Base-by-base conservation (phyloP, 768 basidiomycete species). In the Megacollybia marginata region DNA sequence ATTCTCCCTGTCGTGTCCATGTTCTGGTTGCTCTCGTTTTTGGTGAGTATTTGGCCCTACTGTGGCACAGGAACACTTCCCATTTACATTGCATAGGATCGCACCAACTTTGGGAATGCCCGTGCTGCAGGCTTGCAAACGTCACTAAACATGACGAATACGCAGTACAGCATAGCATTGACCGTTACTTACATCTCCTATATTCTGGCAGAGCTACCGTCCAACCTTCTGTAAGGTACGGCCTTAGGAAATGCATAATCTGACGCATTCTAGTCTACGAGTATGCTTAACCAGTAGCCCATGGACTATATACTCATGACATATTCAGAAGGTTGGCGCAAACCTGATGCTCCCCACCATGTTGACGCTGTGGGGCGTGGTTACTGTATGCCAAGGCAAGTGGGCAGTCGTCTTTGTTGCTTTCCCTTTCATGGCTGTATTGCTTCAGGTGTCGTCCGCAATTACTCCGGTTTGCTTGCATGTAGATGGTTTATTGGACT, bases 321-420 rank as follows among this genome's bases (percentile, higher is more conserved):
- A 54, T 58, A 1, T 59, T 16, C 49, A 72, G 67, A 57, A 73
- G 42, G 76, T 82, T 2, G 79, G 84, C 1, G 74, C 82, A 16
- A 71, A 78, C 50, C 63, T 77, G 44, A 71, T 84, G 59, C 53
- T 78, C 44, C 85, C 86, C 0, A 62, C 76, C 1, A 78, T 85
- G 74, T 63, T 85, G 44, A 72, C 76, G 0, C 55, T 78, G 1
- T 88, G 86, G 85, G 85, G 85, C n/a, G 43, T 85, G 15, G 73
- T 81, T 12, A 72, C 76, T 9, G 70, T 80, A 9, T 65, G 79
- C 43, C 83, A 87, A 72, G 83, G 38, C 19, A 28, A 28, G 23
- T 28, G 6, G 23, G 23, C 23, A 28, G 23, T 28, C 23, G n/a
- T 28, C 23, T 28, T 2, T 28, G 2, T 28, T 6, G 23, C 4